A percentile compares a stretch with the other conserved stretches of the same genome.
Conservation (phyloP, 106 monocot species). For the Platanthera zijinensis region DNA sequence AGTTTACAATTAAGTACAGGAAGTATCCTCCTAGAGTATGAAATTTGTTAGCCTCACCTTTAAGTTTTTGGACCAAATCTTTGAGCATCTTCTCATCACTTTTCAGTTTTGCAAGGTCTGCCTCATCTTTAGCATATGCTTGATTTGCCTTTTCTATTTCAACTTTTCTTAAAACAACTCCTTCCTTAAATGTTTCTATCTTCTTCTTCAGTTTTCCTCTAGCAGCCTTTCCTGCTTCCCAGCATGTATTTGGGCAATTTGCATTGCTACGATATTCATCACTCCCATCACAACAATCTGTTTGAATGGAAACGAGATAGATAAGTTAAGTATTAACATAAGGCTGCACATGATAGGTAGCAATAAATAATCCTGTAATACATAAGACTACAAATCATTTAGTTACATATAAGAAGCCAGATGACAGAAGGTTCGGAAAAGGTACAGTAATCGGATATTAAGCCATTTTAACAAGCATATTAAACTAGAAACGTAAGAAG, state of each 20-base stretch:
- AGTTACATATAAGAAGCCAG: not conserved
- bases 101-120: conserved; percentile 66
- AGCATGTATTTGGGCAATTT: conserved; percentile 83
- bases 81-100: conserved; percentile 72
- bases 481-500: too few species aligned
- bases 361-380: not conserved
- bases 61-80: conserved; percentile 77
- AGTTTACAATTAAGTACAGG: not conserved
- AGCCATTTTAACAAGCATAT: too few species aligned
- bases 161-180: conserved; percentile 45
- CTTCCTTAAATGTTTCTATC: conserved; percentile 66
- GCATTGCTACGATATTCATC: conserved; percentile 76
- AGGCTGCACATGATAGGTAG: not conserved
- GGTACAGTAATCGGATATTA: too few species aligned
- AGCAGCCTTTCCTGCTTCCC: conserved; percentile 96
- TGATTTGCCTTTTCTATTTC: conserved; percentile 74
- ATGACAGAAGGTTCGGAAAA: not conserved
- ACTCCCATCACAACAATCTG: conserved; percentile 99
- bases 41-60: conserved; percentile 40
- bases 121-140: conserved; percentile 80
- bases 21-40: not conserved
- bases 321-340: not conserved
- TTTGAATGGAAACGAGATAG: not conserved
- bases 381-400: not conserved
- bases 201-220: conserved; percentile 85